phyloP scores from a whole-genome alignment of 257 asterid species.

The Ilex aquifolium region DNA sequence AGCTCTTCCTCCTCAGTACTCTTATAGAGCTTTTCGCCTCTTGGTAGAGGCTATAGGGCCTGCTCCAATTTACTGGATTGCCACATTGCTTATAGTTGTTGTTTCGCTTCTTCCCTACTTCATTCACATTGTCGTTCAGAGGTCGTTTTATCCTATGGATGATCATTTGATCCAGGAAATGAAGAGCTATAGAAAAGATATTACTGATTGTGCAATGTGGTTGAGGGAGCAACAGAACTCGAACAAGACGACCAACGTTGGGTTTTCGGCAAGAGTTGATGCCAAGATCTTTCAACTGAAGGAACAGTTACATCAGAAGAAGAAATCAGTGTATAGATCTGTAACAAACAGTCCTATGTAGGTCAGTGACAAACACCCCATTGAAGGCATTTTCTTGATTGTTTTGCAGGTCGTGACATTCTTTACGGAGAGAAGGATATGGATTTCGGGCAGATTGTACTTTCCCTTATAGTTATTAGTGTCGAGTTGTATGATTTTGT shows the following conservation, averaged over 20 bases:
- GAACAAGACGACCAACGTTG: conserved; percentile 41
- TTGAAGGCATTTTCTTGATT: no score
- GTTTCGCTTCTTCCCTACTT: conserved; percentile 45
- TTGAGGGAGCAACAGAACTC: conserved; percentile 53
- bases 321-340: no score
- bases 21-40: conserved; percentile 21
- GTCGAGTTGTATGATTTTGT: no score
- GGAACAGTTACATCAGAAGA: conserved; percentile 35
- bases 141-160: conserved; percentile 47
- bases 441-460: no score
- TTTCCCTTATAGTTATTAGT: no score
- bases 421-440: no score
- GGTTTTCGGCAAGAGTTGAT: conserved; percentile 62
- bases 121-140: conserved; percentile 24
- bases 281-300: conserved; percentile 48
- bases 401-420: no score
- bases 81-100: conserved; percentile 32
- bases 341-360: conserved; percentile 4
- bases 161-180: conserved; percentile 55
- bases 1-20: conserved; percentile 23
- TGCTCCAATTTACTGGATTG: conserved; percentile 41
- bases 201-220: conserved; percentile 43
- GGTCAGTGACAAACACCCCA: conserved; percentile 33
- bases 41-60: conserved; percentile 30
- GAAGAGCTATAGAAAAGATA: conserved; percentile 30